Evolutionary conservation across 352 stramenopile genomes (phyloP), one percentile per base, ranked within the genome.

Genomic region (Blastocystis sp.): DNA sequence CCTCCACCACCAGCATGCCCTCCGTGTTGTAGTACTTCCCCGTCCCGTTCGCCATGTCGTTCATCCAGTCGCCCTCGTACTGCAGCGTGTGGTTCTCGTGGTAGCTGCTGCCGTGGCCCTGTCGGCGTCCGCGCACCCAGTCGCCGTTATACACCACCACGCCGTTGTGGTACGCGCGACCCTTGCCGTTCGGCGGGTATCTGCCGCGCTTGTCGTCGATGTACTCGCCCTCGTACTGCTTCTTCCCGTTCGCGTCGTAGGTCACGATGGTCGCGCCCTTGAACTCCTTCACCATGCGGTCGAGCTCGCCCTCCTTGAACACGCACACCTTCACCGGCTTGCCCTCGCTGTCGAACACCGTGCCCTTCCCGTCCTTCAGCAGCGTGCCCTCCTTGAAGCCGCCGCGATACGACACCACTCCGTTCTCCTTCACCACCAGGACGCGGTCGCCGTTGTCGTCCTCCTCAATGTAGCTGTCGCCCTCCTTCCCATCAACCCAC

Each of bases 331-430:
- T 66, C 24, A 69, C 41, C 16, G 35, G 37, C 12, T 62, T 50
- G 1, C 37, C 61, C 35, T 29, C 41, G 1, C 31, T 33, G 59
- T 85, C 55, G 31, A 37, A 85, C 2, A 59, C 19, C 10, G 39
- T 39, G 1, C 74, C 74, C 31, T 55, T 31, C 3, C 74, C 74
- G 41, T 85, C 74, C 24, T 59, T 51, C 16, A 85, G 12, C 45
- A 85, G 31, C 35, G 74, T 85, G 12, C 55, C 74, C 45, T 85
- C 55, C n/a, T 69, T 67, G 45, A 85, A 85, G 12, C 51, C 74
- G 59, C 74, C 74, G 24, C 33, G 39, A 35, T 70, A 85, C 24
- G 41, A 13, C 29, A 69, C 26, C 19, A 45, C 33, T 6, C 50
- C 74, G 12, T 70, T 13, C 13, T 85, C 55, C 35, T 69, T 67